Conservation (phyloP, 139 green algal genomes). For the Picochlorum sp. region DNA sequence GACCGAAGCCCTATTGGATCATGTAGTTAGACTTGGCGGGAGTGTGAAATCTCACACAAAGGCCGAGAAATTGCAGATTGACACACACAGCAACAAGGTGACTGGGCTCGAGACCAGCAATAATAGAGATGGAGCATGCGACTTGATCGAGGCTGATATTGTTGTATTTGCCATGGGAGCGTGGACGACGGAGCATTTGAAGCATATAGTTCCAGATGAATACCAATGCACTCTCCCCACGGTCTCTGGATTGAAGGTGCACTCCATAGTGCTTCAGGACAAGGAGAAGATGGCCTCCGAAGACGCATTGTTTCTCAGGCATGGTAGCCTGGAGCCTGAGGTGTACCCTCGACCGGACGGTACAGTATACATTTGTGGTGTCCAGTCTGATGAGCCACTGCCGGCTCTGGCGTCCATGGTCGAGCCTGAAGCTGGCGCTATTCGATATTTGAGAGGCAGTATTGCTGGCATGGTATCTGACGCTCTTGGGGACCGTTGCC, state of each 20-base stretch:
- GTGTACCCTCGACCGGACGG: constrained; percentile 68
- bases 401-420: constrained; percentile 37
- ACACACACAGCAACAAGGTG: constrained; percentile 13
- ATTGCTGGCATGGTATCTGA: constrained; percentile 6
- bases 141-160: constrained; percentile 30
- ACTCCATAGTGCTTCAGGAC: constrained; percentile 55
- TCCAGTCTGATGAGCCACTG: constrained; percentile 21
- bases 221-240: constrained; percentile 12
- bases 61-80: constrained; percentile 29
- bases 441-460: constrained; percentile 11
- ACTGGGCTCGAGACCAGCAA: constrained; percentile 5
- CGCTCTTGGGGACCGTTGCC: constrained; percentile 9
- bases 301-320: constrained; percentile 37
- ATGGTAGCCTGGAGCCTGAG: constrained; percentile 48
- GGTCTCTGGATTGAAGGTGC: constrained; percentile 51
- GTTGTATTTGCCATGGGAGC: constrained; percentile 68
- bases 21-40: constrained; percentile 23
- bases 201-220: constrained; percentile 41
- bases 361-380: constrained; percentile 67
- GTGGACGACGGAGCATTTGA: constrained; percentile 35
- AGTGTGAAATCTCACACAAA: constrained; percentile 24
- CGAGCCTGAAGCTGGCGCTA: constrained; percentile 1
- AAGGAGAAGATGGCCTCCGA: constrained; percentile 14
- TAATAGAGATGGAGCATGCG: not conserved
- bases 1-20: constrained; percentile 43